Evolutionary conservation across 768 basidiomycete genomes (phyloP).

Genomic region (Neoboletus subvelutipes): DNA sequence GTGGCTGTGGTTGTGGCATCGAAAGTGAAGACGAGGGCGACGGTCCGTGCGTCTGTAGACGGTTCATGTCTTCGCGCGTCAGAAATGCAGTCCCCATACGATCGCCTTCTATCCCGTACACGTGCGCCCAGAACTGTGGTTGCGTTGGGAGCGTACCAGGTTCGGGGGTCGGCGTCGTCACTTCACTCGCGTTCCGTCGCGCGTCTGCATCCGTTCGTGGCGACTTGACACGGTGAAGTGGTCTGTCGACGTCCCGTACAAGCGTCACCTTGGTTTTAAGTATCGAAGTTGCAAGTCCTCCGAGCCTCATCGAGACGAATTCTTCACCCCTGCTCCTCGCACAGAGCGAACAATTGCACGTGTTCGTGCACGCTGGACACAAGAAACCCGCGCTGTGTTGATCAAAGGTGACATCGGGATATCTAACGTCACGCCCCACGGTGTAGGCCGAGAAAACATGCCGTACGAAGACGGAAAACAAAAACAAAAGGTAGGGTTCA

Average conservation of each 20-base stretch:
- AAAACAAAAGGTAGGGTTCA: background rate
- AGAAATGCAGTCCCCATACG: constrained; percentile 29
- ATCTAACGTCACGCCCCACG: constrained; percentile 26
- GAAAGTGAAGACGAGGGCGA: background rate
- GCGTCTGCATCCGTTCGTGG: background rate
- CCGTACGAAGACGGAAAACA: background rate
- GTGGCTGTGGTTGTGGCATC: background rate
- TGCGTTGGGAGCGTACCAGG: background rate
- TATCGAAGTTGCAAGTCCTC: constrained; percentile 22
- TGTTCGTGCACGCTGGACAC: constrained; percentile 47
- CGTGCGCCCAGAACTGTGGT: constrained; percentile 35
- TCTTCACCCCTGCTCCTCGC: constrained; percentile 44
- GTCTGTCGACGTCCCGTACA: constrained; percentile 17
- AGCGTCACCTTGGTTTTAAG: constrained; percentile 25
- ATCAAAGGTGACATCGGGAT: constrained; percentile 40
- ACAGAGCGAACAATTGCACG: constrained; percentile 51
- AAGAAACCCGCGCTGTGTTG: constrained; percentile 28
- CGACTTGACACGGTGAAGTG: background rate
- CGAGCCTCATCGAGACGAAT: constrained; percentile 38
- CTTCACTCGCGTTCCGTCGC: background rate
- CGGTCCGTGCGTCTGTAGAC: background rate
- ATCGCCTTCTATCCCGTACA: constrained; percentile 32
- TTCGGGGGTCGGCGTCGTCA: constrained; percentile 6
- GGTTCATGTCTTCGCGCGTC: constrained; percentile 8
- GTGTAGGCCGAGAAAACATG: background rate